These are phyloP conservation scores for Penicillium brasilianum DNA, from an alignment of 2,329 filamentous ascomycete genomes.

Conservation along the genomic window DNA sequence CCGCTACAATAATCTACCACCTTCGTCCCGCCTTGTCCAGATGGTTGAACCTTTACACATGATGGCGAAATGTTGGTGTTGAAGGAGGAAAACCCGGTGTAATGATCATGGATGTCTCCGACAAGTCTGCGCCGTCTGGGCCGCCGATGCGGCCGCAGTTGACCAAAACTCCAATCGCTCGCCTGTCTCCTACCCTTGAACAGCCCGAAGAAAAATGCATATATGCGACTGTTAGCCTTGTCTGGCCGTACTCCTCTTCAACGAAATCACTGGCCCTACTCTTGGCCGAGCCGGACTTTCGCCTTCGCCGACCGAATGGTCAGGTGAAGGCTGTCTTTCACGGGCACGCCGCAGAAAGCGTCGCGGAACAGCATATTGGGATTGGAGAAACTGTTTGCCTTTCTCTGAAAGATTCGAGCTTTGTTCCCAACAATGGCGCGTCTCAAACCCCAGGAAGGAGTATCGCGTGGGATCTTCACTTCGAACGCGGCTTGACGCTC, in stretches of 20 bases:
- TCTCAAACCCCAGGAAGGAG: slow-evolving; percentile 60
- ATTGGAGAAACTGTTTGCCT: slow-evolving; percentile 79
- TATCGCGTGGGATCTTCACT: slow-evolving; percentile 63
- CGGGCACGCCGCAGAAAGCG: slow-evolving; percentile 70
- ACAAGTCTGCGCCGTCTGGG: slow-evolving; percentile 22
- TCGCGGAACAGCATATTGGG: slow-evolving; percentile 70
- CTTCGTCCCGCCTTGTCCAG: not conserved
- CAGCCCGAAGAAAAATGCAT: slow-evolving; percentile 49
- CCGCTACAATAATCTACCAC: not conserved
- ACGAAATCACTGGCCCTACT: slow-evolving; percentile 76
- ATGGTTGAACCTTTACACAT: slow-evolving; percentile 1
- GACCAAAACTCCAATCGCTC: slow-evolving; percentile 45
- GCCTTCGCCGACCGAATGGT: slow-evolving; percentile 74
- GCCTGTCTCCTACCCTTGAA: slow-evolving; percentile 46
- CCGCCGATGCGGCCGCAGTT: slow-evolving; percentile 30
- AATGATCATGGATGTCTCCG: slow-evolving; percentile 40
- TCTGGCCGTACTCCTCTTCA: slow-evolving; percentile 89
- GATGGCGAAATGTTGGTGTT: slow-evolving; percentile 11
- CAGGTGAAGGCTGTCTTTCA: slow-evolving; percentile 80
- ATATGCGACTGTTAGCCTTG: slow-evolving; percentile 77
- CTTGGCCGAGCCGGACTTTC: slow-evolving; percentile 82
- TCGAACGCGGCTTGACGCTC: slow-evolving; percentile 42
- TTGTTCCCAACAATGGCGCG: slow-evolving; percentile 61
- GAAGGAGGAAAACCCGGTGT: slow-evolving; percentile 21
- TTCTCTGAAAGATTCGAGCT: slow-evolving; percentile 70